A percentile compares a stretch with the other conserved stretches of the same genome.
Evolutionary conservation across 192 early-diverging fungal species (phyloP).

Genomic region (Rhizophagus prolifer): DNA sequence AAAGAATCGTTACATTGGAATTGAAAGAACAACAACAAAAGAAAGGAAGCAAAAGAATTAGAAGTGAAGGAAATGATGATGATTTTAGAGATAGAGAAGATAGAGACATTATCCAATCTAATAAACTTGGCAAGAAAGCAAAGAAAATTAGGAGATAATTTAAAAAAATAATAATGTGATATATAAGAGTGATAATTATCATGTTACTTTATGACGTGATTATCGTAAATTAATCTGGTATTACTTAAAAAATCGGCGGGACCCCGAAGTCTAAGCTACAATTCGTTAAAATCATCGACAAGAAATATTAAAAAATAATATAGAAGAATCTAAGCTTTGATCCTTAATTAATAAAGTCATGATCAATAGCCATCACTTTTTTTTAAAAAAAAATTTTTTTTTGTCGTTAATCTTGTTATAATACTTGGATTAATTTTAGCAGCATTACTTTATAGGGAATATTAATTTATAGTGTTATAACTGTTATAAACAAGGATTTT

Average conservation of each 20-base stretch:
- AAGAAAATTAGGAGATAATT: conserved; percentile 4
- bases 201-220: background rate
- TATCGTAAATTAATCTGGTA: background rate
- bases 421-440: background rate
- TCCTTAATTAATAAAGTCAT: too few relatives aligned
- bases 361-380: background rate
- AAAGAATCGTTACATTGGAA: conserved; percentile 82
- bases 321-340: too few relatives aligned
- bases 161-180: background rate
- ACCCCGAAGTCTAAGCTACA: too few relatives aligned
- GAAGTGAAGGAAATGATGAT: conserved; percentile 30
- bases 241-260: background rate
- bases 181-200: background rate
- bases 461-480: background rate
- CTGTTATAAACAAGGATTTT: background rate
- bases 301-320: too few relatives aligned
- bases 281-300: too few relatives aligned
- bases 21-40: conserved; percentile 71
- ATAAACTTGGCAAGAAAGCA: conserved; percentile 7
- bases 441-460: background rate
- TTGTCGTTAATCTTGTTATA: too few relatives aligned
- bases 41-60: conserved; percentile 44
- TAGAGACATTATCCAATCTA: conserved; percentile 15
- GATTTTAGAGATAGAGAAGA: conserved; percentile 25
- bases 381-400: background rate